Conservation (phyloP, 2,329 filamentous ascomycete species). For the Cryphonectria nitschkei region DNA sequence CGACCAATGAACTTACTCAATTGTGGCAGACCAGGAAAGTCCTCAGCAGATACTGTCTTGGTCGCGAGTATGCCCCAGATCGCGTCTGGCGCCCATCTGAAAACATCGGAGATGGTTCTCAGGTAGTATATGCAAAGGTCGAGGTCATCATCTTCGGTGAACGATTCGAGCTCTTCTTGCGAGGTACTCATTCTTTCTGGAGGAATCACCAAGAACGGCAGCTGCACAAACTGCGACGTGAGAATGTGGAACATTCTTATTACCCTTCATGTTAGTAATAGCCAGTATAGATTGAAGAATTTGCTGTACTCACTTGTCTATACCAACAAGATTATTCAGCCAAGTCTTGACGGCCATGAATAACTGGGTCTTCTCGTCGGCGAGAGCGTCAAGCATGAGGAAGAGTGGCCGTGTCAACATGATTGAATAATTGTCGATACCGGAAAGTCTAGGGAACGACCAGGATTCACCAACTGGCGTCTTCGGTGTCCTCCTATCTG, state of each 20-base stretch:
- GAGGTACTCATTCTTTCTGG: conserved; percentile 33
- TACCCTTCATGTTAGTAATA: conserved; percentile 31
- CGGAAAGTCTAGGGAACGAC: conserved; percentile 50
- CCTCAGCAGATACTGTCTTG: conserved; percentile 56
- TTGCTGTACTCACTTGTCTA: conserved; percentile 59
- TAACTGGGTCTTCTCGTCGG: conserved; percentile 72
- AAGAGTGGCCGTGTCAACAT: conserved; percentile 83
- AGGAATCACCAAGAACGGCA: conserved; percentile 54
- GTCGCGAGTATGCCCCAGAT: conserved; percentile 73
- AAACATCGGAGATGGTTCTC: conserved; percentile 71
- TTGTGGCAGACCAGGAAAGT: conserved; percentile 46
- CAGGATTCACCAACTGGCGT: conserved; percentile 43
- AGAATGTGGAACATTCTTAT: conserved; percentile 64
- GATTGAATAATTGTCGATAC: conserved; percentile 66
- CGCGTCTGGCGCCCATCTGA: conserved; percentile 68
- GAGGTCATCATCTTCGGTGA: conserved; percentile 67
- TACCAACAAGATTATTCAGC: conserved; percentile 69
- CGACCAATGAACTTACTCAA: conserved; percentile 52
- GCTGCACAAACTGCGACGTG: conserved; percentile 58
- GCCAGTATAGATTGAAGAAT: neutral
- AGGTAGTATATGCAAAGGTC: conserved; percentile 80
- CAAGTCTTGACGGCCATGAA: conserved; percentile 80
- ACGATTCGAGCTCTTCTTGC: conserved; percentile 38
- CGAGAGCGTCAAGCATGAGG: conserved; percentile 76
- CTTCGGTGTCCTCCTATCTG: conserved; percentile 55